Conservation (phyloP, 805 yeast species). For the Blastobotrys robertii region DNA sequence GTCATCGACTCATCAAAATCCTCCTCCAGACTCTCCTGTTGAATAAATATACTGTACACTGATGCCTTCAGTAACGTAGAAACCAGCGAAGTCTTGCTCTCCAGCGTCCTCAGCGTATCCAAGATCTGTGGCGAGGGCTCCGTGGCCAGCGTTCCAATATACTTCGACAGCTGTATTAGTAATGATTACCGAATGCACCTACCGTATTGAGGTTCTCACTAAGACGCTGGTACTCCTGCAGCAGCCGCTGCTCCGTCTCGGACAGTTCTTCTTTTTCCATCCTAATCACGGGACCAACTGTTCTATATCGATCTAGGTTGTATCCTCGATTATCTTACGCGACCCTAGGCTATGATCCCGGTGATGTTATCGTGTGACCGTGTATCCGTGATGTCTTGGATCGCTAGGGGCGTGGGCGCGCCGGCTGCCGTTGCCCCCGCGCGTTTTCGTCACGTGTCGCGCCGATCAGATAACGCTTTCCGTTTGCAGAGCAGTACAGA, state of each 20-base stretch:
- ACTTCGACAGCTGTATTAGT: constrained; percentile 12
- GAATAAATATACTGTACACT: constrained; percentile 53
- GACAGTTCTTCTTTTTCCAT: constrained; percentile 1
- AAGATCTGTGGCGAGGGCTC: constrained; percentile 28
- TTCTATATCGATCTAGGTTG: constrained; percentile 2
- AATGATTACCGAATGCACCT: constrained; percentile 10
- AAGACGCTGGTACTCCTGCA: constrained; percentile 32
- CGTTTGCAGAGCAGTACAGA: no score
- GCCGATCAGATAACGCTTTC: no score
- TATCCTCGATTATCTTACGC: no score
- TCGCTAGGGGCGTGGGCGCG: constrained; percentile 1
- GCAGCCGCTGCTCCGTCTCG: constrained; percentile 27
- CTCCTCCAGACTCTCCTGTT: constrained; percentile 32
- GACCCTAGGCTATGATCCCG: no score
- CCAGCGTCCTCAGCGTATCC: constrained; percentile 49
- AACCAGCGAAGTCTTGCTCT: constrained; percentile 52
- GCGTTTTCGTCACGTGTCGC: no score
- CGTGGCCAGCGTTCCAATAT: constrained; percentile 10
- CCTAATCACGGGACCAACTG: constrained; percentile 2
- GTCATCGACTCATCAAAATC: constrained; percentile 12
- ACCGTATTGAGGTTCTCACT: constrained; percentile 27
- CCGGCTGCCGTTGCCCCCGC: background rate
- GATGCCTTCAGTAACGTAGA: constrained; percentile 62
- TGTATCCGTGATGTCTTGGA: background rate
- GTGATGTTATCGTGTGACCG: no score